Evolutionary conservation across 2,329 filamentous ascomycete genomes (phyloP).

Genomic region (Penicillium sp.): DNA sequence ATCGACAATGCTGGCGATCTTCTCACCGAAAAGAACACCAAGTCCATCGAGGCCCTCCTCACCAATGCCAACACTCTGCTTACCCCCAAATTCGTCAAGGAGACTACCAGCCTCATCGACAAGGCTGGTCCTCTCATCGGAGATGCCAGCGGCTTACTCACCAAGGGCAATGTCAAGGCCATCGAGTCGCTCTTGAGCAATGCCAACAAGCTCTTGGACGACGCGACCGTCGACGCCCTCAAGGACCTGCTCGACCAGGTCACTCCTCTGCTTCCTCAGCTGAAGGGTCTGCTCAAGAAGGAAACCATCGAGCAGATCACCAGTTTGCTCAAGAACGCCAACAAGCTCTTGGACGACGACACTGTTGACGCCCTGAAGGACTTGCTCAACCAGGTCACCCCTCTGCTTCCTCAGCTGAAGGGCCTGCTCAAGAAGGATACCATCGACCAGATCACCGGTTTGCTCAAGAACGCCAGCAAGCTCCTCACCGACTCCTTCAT

Average conservation of each 20-base stretch:
- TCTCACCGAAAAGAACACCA: slow-evolving; percentile 53
- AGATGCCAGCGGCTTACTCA: slow-evolving; percentile 2
- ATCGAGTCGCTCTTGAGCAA: slow-evolving; percentile 53
- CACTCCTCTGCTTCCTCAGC: slow-evolving; percentile 17
- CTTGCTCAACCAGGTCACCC: slow-evolving; percentile 15
- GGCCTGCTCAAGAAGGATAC: slow-evolving; percentile 21
- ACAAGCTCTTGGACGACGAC: slow-evolving; percentile 14
- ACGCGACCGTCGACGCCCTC: slow-evolving; percentile 14
- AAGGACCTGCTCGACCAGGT: slow-evolving; percentile 22
- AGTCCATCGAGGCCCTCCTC: slow-evolving; percentile 61
- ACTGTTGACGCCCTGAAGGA: slow-evolving; percentile 22
- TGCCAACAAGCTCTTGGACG: slow-evolving; percentile 16
- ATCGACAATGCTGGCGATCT: slow-evolving; percentile 14
- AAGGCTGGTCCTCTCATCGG: slow-evolving; percentile 7
- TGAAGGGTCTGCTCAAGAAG: slow-evolving; percentile 22
- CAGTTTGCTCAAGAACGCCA: slow-evolving; percentile 19
- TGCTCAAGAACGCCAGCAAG: slow-evolving; percentile 22
- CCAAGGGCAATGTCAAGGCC: slow-evolving; percentile 61
- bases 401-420: slow-evolving; percentile 21
- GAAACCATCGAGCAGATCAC: slow-evolving; percentile 19
- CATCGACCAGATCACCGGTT: slow-evolving; percentile 16
- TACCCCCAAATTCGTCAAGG: slow-evolving; percentile 24
- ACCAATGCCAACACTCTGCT: slow-evolving; percentile 27
- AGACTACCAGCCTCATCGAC: slow-evolving; percentile 16
- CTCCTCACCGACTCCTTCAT: slow-evolving; percentile 23